Percentiles rank a stretch among this genome's conserved stretches.
Evolutionary conservation across 257 asterid species (phyloP).

Genomic region (Gentiana macrophylla): DNA sequence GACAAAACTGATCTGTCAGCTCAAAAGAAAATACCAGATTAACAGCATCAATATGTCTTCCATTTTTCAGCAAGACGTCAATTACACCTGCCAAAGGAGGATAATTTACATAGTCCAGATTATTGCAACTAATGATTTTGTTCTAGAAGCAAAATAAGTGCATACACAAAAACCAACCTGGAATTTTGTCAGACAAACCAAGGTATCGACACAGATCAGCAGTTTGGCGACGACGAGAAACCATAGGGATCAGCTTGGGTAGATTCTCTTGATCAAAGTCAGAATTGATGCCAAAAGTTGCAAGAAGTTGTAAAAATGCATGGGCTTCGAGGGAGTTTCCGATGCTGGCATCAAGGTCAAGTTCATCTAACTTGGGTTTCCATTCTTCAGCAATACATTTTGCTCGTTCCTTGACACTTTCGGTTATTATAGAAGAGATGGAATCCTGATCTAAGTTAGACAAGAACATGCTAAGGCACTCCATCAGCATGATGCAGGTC

Average conservation of each 20-base stretch:
- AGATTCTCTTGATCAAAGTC: slow-evolving; percentile 69
- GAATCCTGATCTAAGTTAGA: slow-evolving; percentile 31
- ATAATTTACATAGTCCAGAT: slow-evolving; percentile 7
- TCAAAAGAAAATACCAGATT: slow-evolving; percentile 88
- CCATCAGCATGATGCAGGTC: slow-evolving; percentile 94
- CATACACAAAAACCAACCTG: slow-evolving; percentile 43
- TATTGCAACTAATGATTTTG: not conserved
- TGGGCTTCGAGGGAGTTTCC: slow-evolving; percentile 98
- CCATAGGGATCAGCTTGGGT: slow-evolving; percentile 90
- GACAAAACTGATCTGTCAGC: slow-evolving; percentile 73
- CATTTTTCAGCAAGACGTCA: slow-evolving; percentile 71
- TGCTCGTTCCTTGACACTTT: slow-evolving; percentile 61
- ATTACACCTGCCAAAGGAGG: slow-evolving; percentile 61
- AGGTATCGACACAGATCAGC: slow-evolving; percentile 94
- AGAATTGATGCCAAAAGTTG: slow-evolving; percentile 80
- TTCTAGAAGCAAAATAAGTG: slow-evolving; percentile 9
- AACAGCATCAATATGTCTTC: slow-evolving; percentile 97
- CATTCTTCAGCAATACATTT: slow-evolving; percentile 85
- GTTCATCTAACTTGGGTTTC: slow-evolving; percentile 86
- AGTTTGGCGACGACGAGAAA: slow-evolving; percentile 94
- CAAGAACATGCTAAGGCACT: slow-evolving; percentile 70
- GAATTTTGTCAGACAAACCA: slow-evolving; percentile 89
- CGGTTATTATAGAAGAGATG: slow-evolving; percentile 34
- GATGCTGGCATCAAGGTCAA: slow-evolving; percentile 84
- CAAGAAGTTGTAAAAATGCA: slow-evolving; percentile 90